Conservation (phyloP, 148 eudicot genomes). For the Rhododendron williamsianum region DNA sequence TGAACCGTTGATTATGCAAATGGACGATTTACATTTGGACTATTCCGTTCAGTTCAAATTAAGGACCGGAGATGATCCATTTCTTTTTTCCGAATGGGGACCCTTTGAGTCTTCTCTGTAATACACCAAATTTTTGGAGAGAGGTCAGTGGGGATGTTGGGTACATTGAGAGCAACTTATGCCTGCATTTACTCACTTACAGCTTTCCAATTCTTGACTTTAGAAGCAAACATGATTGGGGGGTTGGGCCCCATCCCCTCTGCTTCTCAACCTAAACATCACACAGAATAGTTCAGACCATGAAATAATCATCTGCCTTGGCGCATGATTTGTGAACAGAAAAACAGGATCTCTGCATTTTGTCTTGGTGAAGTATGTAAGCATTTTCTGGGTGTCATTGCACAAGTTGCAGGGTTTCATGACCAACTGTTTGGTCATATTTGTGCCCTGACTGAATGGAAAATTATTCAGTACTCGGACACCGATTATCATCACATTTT, state of each 20-base stretch:
- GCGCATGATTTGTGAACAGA: conserved; percentile 8
- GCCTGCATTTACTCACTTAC: background rate
- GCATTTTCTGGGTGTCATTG: background rate
- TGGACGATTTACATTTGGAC: too few relatives aligned
- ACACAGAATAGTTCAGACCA: background rate
- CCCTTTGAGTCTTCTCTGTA: background rate
- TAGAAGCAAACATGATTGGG: conserved; percentile 5
- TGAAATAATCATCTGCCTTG: background rate
- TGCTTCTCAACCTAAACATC: background rate
- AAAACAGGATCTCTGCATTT: background rate
- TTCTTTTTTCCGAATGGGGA: background rate
- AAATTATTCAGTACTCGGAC: background rate
- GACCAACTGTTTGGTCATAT: background rate
- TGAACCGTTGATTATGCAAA: too few relatives aligned
- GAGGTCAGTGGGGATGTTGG: background rate
- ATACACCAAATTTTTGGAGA: background rate
- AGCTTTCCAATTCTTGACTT: conserved; percentile 5
- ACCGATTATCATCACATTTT: background rate
- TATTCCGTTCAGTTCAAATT: too few relatives aligned
- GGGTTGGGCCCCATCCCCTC: background rate
- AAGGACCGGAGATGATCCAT: too few relatives aligned
- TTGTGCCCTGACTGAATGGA: background rate
- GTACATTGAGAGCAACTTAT: background rate
- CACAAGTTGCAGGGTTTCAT: background rate
- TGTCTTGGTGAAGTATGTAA: background rate